These are phyloP conservation scores for Chondrostereum purpureum DNA, from an alignment of 1,284 basidiomycete genomes.

Conservation along the genomic window DNA sequence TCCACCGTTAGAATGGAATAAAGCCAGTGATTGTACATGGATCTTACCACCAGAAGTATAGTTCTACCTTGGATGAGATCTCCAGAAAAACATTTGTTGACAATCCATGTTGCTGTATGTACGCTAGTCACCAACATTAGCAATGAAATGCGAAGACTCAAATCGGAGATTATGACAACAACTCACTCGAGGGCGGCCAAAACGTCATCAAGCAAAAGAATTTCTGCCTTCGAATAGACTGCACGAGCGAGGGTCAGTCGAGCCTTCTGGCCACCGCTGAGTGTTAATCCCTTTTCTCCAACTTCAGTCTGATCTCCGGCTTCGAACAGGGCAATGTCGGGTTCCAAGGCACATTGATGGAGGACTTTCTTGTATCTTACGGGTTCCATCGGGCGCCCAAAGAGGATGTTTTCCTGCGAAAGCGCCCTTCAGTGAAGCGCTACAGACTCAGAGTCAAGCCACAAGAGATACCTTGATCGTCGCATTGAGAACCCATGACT, in stretches of 20 bases:
- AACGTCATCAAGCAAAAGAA: constrained; percentile 87
- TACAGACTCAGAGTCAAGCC: constrained; percentile 93
- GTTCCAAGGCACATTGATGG: constrained; percentile 51
- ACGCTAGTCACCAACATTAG: no score
- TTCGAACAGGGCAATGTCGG: constrained; percentile 86
- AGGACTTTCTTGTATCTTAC: constrained; percentile 75
- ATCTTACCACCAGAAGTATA: constrained; percentile 57
- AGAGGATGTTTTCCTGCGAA: constrained; percentile 79
- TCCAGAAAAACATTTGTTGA: constrained; percentile 68
- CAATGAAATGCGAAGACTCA: no score
- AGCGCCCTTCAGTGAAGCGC: constrained; percentile 82
- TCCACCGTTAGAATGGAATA: constrained; percentile 4
- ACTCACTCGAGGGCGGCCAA: no score
- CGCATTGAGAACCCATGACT: constrained; percentile 68
- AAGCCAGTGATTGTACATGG: not conserved
- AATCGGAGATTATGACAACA: no score
- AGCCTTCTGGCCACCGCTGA: constrained; percentile 94
- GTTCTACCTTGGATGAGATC: constrained; percentile 66
- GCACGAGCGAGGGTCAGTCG: constrained; percentile 91
- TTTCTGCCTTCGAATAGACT: constrained; percentile 85
- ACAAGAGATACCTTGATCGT: no score
- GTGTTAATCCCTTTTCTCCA: constrained; percentile 84
- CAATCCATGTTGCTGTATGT: constrained; percentile 70
- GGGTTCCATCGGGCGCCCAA: constrained; percentile 77
- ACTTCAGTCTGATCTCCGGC: constrained; percentile 93